Evolutionary conservation across 2,329 filamentous ascomycete genomes (phyloP).

Genomic region (Neofusicoccum sp.): DNA sequence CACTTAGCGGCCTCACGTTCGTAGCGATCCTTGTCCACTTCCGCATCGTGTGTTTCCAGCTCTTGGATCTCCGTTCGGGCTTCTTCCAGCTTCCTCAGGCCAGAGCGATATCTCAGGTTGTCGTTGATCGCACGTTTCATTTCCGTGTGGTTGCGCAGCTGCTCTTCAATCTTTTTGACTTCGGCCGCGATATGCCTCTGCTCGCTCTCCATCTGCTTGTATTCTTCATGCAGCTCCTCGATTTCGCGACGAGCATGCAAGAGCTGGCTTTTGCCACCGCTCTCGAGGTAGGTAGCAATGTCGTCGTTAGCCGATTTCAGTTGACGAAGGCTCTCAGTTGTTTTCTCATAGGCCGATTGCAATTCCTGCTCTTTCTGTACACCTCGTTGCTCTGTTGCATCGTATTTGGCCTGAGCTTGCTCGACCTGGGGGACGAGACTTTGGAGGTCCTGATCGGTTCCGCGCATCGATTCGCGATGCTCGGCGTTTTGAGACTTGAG

Average conservation of each 20-base stretch:
- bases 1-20: slow-evolving; percentile 68
- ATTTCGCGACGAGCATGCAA: slow-evolving; percentile 71
- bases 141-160: slow-evolving; percentile 76
- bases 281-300: slow-evolving; percentile 77
- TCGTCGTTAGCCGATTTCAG: slow-evolving; percentile 74
- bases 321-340: slow-evolving; percentile 75
- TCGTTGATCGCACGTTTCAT: slow-evolving; percentile 86
- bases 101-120: slow-evolving; percentile 83
- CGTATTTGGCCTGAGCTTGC: slow-evolving; percentile 73
- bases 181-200: slow-evolving; percentile 67
- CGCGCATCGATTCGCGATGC: slow-evolving; percentile 70
- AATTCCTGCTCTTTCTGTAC: slow-evolving; percentile 72
- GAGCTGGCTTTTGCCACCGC: slow-evolving; percentile 73
- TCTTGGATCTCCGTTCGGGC: slow-evolving; percentile 71
- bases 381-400: slow-evolving; percentile 74
- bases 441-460: slow-evolving; percentile 73
- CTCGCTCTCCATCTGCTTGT: slow-evolving; percentile 67
- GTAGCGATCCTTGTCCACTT: slow-evolving; percentile 78
- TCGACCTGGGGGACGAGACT: slow-evolving; percentile 73
- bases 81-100: slow-evolving; percentile 66
- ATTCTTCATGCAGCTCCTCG: slow-evolving; percentile 65
- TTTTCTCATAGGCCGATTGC: slow-evolving; percentile 68
- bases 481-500: slow-evolving; percentile 68
- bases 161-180: slow-evolving; percentile 76
- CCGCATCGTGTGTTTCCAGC: slow-evolving; percentile 77